Evolutionary conservation across 2,329 filamentous ascomycete genomes (phyloP), one percentile per base, ranked within the genome.

Genomic region (Cladorrhinum sp.): DNA sequence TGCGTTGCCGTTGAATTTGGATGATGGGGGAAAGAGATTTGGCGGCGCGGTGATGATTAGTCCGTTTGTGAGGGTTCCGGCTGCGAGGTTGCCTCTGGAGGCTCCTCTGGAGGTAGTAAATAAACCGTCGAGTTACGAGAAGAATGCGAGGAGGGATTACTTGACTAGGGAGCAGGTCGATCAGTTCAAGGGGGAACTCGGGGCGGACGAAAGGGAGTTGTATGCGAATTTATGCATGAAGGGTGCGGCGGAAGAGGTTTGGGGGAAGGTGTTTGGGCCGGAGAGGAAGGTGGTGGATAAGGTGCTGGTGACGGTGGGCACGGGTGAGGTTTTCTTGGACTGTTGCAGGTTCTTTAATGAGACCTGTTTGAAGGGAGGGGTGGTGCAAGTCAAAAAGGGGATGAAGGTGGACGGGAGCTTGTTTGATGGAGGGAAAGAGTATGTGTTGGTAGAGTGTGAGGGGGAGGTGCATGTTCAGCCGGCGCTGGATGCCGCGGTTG

Each of bases 391-490:
- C 6, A 38, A 18, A 5, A 20, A 20, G 13, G 58, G 50, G 10
- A 61, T 32, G 3, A 58, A 58, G 1, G 36, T 8, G 12, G 9
- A 2, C 8, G 25, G 25, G 7, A 16, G 4, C 2, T 48, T 41
- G 23, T 50, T 65, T 2, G 13, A 60, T 22, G 58, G 58, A 8
- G 59, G 52, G 49, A 12, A 29, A 10, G 32, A 58, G 6, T 22
- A 27, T n/a, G 48, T 65, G 23, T 45, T 62, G 27, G 60, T 59
- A 0, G 62, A 65, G 55, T 65, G 63, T 18, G 56, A 64, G 9
- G 65, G 61, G 1, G 65, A 66, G 48, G 57, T 38, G 2, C 65
- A 66, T 50, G 65, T 66, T 7, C 65, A 65, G 51, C 51, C 54
- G 7, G 64, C 60, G 12, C 41, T 65, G 32, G 63, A 65, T 23